These are phyloP conservation scores for Coleophoma crateriformis DNA, from an alignment of 2,329 filamentous ascomycete genomes.

Conservation along the genomic window DNA sequence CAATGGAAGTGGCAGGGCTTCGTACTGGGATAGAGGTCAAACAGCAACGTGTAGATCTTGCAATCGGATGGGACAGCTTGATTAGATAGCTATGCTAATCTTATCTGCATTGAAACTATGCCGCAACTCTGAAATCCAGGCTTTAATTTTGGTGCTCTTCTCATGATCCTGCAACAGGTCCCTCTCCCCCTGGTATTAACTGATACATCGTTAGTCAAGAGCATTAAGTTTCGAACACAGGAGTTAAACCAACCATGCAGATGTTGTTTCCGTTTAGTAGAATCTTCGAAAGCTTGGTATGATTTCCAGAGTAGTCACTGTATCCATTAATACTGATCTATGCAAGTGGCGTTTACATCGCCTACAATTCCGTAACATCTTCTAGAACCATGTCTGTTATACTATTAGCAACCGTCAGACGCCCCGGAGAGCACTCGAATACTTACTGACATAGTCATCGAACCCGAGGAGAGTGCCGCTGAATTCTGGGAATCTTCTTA, in stretches of 20 bases:
- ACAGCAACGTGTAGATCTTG: too few species aligned
- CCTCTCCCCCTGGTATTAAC: conserved; percentile 76
- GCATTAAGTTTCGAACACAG: background rate
- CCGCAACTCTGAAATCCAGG: too few species aligned
- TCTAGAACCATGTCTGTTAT: conserved; percentile 90
- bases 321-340: conserved; percentile 31
- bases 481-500: conserved; percentile 65
- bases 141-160: background rate
- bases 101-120: too few species aligned
- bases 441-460: conserved; percentile 99
- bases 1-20: too few species aligned
- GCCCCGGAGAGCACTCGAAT: background rate
- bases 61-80: too few species aligned
- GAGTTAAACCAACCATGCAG: conserved; percentile 70
- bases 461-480: conserved; percentile 91
- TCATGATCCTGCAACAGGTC: conserved; percentile 39
- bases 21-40: too few species aligned
- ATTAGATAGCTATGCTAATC: too few species aligned
- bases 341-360: background rate
- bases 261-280: conserved; percentile 97
- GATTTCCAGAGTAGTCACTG: conserved; percentile 85
- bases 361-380: conserved; percentile 94
- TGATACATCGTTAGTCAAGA: conserved; percentile 26
- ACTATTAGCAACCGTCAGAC: conserved; percentile 10
- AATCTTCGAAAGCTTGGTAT: conserved; percentile 89